These are phyloP conservation scores for Solanum piurae DNA, from an alignment of 257 asterid species.

Conservation along the genomic window DNA sequence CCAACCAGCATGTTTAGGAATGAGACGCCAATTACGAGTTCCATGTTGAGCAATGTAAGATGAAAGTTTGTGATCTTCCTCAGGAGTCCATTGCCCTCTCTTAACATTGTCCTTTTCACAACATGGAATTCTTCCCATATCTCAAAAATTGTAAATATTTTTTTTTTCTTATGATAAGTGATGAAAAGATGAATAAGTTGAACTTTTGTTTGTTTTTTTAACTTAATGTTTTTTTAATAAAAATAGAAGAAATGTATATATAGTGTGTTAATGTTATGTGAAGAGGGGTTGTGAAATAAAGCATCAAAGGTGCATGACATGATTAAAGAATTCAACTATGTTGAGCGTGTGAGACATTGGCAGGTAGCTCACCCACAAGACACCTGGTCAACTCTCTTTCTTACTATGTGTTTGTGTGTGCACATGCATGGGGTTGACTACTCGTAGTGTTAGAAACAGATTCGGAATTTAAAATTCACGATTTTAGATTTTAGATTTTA, in stretches of 20 bases:
- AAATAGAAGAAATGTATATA: neutral
- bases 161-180: neutral
- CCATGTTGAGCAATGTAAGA: conserved; percentile 95
- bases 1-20: conserved; percentile 87
- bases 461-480: neutral
- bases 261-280: neutral
- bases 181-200: neutral
- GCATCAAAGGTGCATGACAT: conserved; percentile 54
- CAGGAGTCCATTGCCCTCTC: conserved; percentile 96
- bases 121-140: conserved; percentile 85
- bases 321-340: conserved; percentile 82
- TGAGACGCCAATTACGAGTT: conserved; percentile 94
- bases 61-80: conserved; percentile 89
- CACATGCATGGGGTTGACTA: neutral
- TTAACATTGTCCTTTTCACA: conserved; percentile 89
- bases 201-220: neutral
- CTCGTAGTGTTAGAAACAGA: neutral
- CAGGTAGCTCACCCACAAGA: conserved; percentile 83
- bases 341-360: conserved; percentile 75
- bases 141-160: neutral
- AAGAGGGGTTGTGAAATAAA: neutral
- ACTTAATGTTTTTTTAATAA: neutral
- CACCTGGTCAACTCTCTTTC: conserved; percentile 52
- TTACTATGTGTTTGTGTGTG: neutral
- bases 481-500: accelerated